Percentiles rank a stretch among this genome's conserved stretches.
These are phyloP conservation scores for Sporothrix protearum DNA, from an alignment of 2,329 filamentous ascomycete species.

Conservation along the genomic window DNA sequence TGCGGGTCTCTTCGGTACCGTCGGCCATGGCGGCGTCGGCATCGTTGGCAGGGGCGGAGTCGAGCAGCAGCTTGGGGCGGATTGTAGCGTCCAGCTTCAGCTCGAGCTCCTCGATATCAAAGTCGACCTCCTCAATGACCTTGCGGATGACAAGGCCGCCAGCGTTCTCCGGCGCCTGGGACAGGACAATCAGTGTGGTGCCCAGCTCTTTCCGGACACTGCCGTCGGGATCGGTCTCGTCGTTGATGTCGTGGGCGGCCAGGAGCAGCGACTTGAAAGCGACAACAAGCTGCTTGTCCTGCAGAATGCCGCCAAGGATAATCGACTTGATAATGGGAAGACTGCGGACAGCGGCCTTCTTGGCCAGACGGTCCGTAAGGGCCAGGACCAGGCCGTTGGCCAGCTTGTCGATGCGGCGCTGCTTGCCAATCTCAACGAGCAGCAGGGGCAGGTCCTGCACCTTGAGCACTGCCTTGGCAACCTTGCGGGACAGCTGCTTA, in stretches of 20 bases:
- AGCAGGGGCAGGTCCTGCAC: conserved; percentile 57
- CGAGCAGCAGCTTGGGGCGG: conserved; percentile 51
- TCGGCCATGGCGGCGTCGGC: conserved; percentile 50
- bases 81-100: conserved; percentile 69
- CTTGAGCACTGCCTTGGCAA: conserved; percentile 66
- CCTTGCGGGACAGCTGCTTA: conserved; percentile 63
- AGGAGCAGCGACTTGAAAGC: conserved; percentile 63
- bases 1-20: conserved; percentile 28
- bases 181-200: conserved; percentile 63
- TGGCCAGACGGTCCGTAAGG: conserved; percentile 58
- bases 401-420: conserved; percentile 67
- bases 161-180: conserved; percentile 54
- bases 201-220: conserved; percentile 62
- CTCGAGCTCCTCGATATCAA: conserved; percentile 72
- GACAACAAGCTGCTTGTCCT: conserved; percentile 59
- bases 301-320: conserved; percentile 57
- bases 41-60: conserved; percentile 38
- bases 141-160: conserved; percentile 63
- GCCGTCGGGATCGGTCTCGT: conserved; percentile 52
- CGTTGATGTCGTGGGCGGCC: conserved; percentile 55
- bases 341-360: conserved; percentile 55
- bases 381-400: conserved; percentile 68
- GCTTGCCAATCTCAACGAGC: conserved; percentile 59
- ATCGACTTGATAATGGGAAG: conserved; percentile 60
- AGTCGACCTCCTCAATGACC: conserved; percentile 62